Evolutionary conservation across 352 stramenopile species (phyloP).

Genomic region (Pythium phragmiticola): DNA sequence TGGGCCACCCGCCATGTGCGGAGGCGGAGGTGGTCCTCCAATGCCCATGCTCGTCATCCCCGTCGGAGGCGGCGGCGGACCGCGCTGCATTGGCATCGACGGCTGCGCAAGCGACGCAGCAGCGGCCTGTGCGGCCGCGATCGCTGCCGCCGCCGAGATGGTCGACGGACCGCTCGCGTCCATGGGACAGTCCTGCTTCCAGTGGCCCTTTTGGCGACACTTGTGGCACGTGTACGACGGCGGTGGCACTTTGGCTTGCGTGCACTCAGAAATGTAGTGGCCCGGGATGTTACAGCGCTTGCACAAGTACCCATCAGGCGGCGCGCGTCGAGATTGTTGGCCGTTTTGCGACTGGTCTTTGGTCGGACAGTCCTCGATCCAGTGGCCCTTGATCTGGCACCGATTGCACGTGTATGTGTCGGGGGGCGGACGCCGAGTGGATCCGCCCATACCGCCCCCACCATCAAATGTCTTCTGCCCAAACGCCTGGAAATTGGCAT

Average conservation of each 20-base stretch:
- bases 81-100: conserved; percentile 13
- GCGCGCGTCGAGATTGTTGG: conserved; percentile 35
- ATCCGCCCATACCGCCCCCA: conserved; percentile 13
- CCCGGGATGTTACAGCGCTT: conserved; percentile 84
- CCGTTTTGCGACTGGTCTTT: conserved; percentile 70
- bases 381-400: conserved; percentile 82
- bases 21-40: conserved; percentile 40
- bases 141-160: conserved; percentile 43
- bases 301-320: conserved; percentile 80
- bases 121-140: conserved; percentile 37
- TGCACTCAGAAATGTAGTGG: conserved; percentile 88
- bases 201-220: conserved; percentile 85
- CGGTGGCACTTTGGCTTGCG: conserved; percentile 78
- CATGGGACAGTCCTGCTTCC: conserved; percentile 87
- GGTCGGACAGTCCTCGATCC: conserved; percentile 86
- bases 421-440: conserved; percentile 54
- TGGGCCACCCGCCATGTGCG: conserved; percentile 35
- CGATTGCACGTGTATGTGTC: conserved; percentile 89
- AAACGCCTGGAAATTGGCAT: conserved; percentile 71
- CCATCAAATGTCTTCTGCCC: conserved; percentile 33
- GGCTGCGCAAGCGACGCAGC: conserved; percentile 19
- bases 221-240: conserved; percentile 86
- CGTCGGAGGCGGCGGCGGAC: conserved; percentile 22
- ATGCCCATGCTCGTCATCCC: conserved; percentile 19
- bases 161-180: conserved; percentile 36